Evolutionary conservation across 306 rosid species (phyloP), one percentile per base, ranked within the genome.

Genomic region (Cicer chorassanicum): DNA sequence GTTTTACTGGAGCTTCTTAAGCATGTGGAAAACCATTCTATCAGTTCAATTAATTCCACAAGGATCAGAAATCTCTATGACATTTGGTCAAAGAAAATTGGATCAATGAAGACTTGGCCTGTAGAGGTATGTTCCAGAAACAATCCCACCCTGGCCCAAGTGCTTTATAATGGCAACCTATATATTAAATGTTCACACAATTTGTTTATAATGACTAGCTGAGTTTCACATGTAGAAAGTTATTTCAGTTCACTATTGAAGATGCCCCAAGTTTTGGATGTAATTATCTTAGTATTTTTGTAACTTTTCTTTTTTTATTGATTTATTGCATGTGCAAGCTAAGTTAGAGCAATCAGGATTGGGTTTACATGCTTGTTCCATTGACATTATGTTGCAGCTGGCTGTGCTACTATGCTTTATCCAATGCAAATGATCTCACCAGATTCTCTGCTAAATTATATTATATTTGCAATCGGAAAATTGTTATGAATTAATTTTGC

Each of bases 21-120:
- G 77, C 86, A 70, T 63, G 50, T 77, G 61, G 83, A 78, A 72
- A 61, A 76, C 9, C 69, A 36, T 50, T 55, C 9, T 54, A 69
- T 71, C 18, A 84, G 63, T 16, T 55, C 81, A 13, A 51, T 71
- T 21, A 84, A 66, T 16, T 55, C 81, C 10, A 51, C 72, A 19
- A 84, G 79, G 83, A 77, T 89, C 64, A 76, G 49, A 74, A 81
- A 88, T 60, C 77, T 88, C 61, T 89, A 78, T 79, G 89, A 86
- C 62, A 48, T 78, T 73, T 93, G 98, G 98, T 81, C 75, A 36
- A 84, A 83, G 76, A 89, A 89, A 82, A 85, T 72, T 80, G 89
- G 88, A 38, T 48, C 85, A 14, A 75, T 78, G 85, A 86, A 81
- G 76, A 45, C 8, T 51, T 80, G 88, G 80, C 85, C 86, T 5